Conservation (phyloP, 768 basidiomycete species). For the Psilocybe tampanensis region DNA sequence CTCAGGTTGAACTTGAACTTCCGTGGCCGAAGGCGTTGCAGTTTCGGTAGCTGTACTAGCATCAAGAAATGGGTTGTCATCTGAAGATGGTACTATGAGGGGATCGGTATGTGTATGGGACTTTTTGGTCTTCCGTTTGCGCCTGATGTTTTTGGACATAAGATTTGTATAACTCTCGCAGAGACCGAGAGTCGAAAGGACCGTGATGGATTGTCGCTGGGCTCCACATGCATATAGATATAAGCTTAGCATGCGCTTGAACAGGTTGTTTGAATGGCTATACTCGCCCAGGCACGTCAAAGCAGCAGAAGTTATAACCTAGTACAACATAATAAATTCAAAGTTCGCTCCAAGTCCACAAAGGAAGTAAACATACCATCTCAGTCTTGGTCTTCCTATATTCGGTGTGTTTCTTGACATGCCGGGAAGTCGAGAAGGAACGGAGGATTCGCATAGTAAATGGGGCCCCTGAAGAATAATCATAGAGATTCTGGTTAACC, state of each 20-base stretch:
- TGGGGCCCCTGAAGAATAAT: constrained; percentile 28
- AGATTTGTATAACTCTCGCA: constrained; percentile 31
- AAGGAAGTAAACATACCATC: constrained; percentile 24
- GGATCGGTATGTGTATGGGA: too few relatives aligned
- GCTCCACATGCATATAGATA: constrained; percentile 35
- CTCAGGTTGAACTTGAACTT: too few relatives aligned
- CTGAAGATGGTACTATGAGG: too few relatives aligned
- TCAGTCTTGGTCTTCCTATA: constrained; percentile 2
- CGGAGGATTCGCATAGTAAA: constrained; percentile 15
- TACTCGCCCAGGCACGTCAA: too few relatives aligned
- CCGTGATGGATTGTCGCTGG: constrained; percentile 30
- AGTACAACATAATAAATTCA: too few relatives aligned
- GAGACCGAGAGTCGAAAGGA: constrained; percentile 30
- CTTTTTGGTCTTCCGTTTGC: background rate
- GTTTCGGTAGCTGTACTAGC: too few relatives aligned
- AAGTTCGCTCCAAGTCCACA: too few relatives aligned
- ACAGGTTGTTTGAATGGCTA: too few relatives aligned
- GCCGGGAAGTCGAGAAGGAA: constrained; percentile 20
- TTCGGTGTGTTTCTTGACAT: background rate
- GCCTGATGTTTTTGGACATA: constrained; percentile 15
- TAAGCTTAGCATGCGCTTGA: constrained; percentile 16
- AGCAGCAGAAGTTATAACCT: too few relatives aligned
- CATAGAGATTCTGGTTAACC: background rate
- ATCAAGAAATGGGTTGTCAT: too few relatives aligned
- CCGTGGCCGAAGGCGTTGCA: too few relatives aligned